These are phyloP conservation scores for Ustilago vetiveriae DNA, from an alignment of 1,284 basidiomycete genomes.

Conservation along the genomic window DNA sequence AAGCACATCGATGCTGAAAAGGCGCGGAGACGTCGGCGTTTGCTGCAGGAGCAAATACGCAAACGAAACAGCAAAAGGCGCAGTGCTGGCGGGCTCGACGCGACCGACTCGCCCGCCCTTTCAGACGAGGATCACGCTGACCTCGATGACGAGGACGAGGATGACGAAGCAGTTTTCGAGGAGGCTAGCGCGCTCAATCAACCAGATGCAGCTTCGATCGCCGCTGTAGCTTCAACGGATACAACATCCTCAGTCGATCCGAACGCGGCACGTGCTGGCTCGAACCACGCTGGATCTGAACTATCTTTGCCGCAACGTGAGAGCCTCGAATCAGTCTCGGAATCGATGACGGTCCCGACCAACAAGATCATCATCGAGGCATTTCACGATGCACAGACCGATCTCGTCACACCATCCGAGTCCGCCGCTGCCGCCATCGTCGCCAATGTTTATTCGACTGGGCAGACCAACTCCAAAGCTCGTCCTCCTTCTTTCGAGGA, in stretches of 20 bases:
- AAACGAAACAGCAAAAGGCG: slow-evolving; percentile 32
- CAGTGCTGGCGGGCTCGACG: slow-evolving; percentile 15
- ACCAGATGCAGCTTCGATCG: too few relatives aligned
- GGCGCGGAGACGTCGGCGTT: slow-evolving; percentile 20
- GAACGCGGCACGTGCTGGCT: not conserved
- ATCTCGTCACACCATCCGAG: slow-evolving; percentile 15
- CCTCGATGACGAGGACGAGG: not conserved
- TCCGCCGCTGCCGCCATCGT: not conserved
- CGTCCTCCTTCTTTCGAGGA: slow-evolving; percentile 25
- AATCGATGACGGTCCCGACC: not conserved
- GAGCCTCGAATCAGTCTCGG: slow-evolving; percentile 3
- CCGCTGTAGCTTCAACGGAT: not conserved
- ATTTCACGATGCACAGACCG: slow-evolving; percentile 6
- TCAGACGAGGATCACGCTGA: slow-evolving; percentile 8
- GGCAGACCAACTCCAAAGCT: not conserved
- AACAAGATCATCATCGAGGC: slow-evolving; percentile 5
- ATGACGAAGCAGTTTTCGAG: too few relatives aligned
- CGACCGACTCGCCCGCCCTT: not conserved
- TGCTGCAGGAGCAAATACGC: slow-evolving; percentile 40
- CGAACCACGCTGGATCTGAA: slow-evolving; percentile 1
- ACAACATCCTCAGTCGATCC: slow-evolving; percentile 1
- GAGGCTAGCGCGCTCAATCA: too few relatives aligned
- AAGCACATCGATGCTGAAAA: slow-evolving; percentile 20
- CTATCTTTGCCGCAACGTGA: slow-evolving; percentile 3
- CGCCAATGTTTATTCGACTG: not conserved